These are phyloP conservation scores for Marsdenia floribunda DNA, from an alignment of 257 asterid genomes.

Conservation along the genomic window DNA sequence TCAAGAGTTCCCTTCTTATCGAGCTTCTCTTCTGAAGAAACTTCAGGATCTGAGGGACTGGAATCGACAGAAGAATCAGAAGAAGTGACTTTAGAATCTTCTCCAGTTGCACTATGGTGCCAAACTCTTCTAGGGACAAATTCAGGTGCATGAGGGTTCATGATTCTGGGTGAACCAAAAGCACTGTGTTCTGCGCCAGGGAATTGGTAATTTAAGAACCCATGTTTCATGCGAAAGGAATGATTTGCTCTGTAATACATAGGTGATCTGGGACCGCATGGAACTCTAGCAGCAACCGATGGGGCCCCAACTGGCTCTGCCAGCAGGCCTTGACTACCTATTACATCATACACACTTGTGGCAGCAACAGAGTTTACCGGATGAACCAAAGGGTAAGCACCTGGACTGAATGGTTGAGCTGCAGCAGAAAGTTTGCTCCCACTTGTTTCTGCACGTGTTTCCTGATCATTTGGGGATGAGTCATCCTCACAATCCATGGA, in stretches of 20 bases:
- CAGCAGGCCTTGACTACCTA: conserved; percentile 53
- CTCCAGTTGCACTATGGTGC: conserved; percentile 39
- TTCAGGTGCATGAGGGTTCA: conserved; percentile 98
- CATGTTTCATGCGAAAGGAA: conserved; percentile 50
- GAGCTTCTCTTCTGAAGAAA: conserved; percentile 38
- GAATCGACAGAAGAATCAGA: conserved; percentile 43
- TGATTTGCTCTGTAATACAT: conserved; percentile 67
- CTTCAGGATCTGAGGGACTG: conserved; percentile 28
- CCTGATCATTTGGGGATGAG: conserved; percentile 39
- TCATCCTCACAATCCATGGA: conserved; percentile 43
- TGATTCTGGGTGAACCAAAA: conserved; percentile 38
- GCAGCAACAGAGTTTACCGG: conserved; percentile 38
- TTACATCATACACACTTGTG: conserved; percentile 58
- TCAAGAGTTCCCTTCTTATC: conserved; percentile 30
- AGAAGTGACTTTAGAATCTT: conserved; percentile 39
- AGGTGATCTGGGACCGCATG: conserved; percentile 91
- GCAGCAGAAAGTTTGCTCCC: conserved; percentile 94
- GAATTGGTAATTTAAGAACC: conserved; percentile 48
- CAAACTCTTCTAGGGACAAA: conserved; percentile 69
- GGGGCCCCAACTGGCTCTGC: conserved; percentile 64
- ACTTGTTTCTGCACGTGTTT: conserved; percentile 49
- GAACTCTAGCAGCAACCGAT: conserved; percentile 83
- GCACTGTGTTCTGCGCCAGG: conserved; percentile 44
- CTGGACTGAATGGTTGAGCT: conserved; percentile 89
- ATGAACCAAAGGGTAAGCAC: conserved; percentile 48